Base-by-base conservation (phyloP, 2,329 filamentous ascomycete genomes). In the Apiospora pterosperma region DNA sequence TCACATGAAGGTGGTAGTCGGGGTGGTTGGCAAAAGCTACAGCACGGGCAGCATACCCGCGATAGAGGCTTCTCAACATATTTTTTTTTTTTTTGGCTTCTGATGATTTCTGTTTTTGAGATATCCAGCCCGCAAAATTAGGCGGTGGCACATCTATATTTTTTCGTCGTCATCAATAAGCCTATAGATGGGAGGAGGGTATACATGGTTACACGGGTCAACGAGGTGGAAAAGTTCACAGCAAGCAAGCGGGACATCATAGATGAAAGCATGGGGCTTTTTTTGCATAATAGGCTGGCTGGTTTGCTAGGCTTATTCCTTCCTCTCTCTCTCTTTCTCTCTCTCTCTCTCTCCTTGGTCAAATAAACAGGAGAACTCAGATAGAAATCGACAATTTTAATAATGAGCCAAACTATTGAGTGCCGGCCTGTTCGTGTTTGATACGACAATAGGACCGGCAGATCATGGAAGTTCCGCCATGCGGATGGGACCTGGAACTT, bases 101-200 rank as follows among this genome's bases (percentile, higher is more conserved):
- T 55, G 48, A 55, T 55, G 48, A 55, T 55, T 55, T 55, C 48
- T 55, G 48, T 55, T 55, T 55, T 34, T n/a, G 48, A 55, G 48
- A 55, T 55, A 55, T 55, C 48, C 48, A 55, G 48, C 48, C 48
- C 48, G 48, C 48, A 55, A 55, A 5, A 28, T 55, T 28, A 55
- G 34, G 48, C 25, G 25, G 48, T 25, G 48, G 48, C 48, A 55
- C 48, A 5, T 52, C 44, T 52, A 52, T 25, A 52, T 16, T 55
- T 55, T 48, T 34, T 25, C 44, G 31, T 52, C 23, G 23, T 31
- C 48, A 55, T 28, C 28, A 19, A 55, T 28, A 55, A 34, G 34
- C 48, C 48, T 55, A 16, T 31, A 55, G 48, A 55, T 34, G 48
- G 28, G 48, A 21, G 28, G 48, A 21, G 48, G 48, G 48, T 34